phyloP scores from a whole-genome alignment of 1,284 basidiomycete genomes.

The Boletus semigastroideus region DNA sequence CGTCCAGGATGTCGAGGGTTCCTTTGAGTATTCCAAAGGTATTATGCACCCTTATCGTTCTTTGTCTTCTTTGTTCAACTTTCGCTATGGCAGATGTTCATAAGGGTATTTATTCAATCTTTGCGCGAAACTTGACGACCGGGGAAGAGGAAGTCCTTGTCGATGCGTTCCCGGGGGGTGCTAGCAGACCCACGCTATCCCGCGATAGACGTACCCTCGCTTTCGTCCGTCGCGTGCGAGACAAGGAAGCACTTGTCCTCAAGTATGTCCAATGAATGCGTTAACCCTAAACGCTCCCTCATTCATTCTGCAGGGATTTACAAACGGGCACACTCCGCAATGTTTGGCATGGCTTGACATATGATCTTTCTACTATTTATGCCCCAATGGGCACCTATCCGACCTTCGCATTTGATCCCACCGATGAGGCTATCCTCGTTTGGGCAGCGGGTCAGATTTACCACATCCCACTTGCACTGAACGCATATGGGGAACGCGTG shows the following conservation, averaged over 20 bases:
- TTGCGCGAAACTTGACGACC: constrained; percentile 58
- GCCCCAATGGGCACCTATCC: constrained; percentile 78
- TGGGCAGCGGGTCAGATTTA: constrained; percentile 73
- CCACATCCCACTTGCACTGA: constrained; percentile 52
- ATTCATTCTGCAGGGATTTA: constrained; percentile 51
- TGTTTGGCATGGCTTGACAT: constrained; percentile 68
- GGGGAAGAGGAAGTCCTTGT: constrained; percentile 53
- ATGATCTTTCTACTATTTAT: constrained; percentile 59
- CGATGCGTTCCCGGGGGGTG: constrained; percentile 59
- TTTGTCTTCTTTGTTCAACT: not conserved
- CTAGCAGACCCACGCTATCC: constrained; percentile 71
- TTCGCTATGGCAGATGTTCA: constrained; percentile 53
- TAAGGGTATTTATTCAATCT: constrained; percentile 68
- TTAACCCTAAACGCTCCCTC: not conserved
- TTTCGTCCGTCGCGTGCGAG: constrained; percentile 70
- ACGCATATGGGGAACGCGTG: constrained; percentile 45
- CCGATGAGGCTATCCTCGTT: constrained; percentile 62
- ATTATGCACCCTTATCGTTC: not conserved
- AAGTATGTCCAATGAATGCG: constrained; percentile 45
- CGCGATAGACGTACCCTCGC: constrained; percentile 66
- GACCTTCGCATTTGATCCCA: constrained; percentile 58
- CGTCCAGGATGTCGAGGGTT: constrained; percentile 47
- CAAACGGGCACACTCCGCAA: constrained; percentile 61
- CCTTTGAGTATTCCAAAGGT: constrained; percentile 68
- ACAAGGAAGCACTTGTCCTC: constrained; percentile 67